phyloP scores from a whole-genome alignment of 2,329 filamentous ascomycete species.

The Aschersonia sp. region DNA sequence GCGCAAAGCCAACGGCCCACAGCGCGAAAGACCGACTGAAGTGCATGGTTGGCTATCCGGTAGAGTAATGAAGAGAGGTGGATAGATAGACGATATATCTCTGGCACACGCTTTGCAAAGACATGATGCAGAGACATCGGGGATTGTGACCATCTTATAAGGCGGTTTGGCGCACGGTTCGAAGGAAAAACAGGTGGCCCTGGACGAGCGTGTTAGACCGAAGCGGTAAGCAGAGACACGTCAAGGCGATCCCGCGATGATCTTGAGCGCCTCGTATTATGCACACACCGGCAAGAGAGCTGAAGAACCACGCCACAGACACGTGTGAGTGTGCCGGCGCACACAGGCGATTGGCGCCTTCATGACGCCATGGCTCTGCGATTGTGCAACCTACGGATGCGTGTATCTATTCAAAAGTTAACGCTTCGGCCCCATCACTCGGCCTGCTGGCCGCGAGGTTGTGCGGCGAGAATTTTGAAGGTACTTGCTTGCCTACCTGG shows the following conservation, averaged over 20 bases:
- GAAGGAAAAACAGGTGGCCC: not conserved
- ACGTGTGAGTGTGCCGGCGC: not conserved
- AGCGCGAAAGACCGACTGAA: conserved; percentile 9
- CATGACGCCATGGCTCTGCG: not conserved
- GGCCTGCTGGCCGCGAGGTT: too few species aligned
- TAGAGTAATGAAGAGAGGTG: not conserved
- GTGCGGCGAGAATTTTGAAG: too few species aligned
- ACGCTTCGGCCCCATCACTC: not conserved
- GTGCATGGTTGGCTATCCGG: conserved; percentile 4
- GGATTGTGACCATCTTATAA: not conserved
- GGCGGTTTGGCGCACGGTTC: not conserved
- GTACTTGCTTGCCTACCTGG: too few species aligned
- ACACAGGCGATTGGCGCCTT: not conserved
- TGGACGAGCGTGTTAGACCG: not conserved
- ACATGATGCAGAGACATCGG: not conserved
- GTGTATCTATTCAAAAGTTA: not conserved
- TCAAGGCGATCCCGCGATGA: not conserved
- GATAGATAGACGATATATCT: not conserved
- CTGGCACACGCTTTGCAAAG: not conserved
- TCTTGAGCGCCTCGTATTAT: not conserved
- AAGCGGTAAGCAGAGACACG: not conserved
- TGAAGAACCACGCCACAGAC: not conserved
- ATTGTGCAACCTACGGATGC: not conserved
- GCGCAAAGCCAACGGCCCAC: conserved; percentile 11
- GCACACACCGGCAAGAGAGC: not conserved